A percentile compares a stretch with the other conserved stretches of the same genome.
These are phyloP conservation scores for Trichoderma brevicompactum DNA, from an alignment of 2,329 filamentous ascomycete genomes.

Conservation along the genomic window DNA sequence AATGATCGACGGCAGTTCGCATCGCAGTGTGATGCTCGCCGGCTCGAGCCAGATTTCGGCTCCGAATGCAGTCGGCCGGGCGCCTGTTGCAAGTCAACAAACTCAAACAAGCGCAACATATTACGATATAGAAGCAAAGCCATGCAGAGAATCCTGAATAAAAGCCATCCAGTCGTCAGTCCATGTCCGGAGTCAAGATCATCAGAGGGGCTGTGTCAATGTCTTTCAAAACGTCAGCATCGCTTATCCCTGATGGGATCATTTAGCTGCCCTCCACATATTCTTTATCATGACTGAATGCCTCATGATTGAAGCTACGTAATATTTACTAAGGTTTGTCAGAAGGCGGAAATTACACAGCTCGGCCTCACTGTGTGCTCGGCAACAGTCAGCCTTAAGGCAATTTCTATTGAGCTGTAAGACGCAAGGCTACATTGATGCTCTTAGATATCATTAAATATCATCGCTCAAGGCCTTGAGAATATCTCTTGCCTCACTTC, in stretches of 20 bases:
- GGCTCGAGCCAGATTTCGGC: background rate
- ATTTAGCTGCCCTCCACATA: background rate
- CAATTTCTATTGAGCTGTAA: background rate
- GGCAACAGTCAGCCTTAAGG: background rate
- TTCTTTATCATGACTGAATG: background rate
- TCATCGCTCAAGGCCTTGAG: constrained; percentile 26
- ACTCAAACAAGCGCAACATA: background rate
- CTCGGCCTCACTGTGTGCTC: background rate
- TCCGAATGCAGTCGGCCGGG: background rate
- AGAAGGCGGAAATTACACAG: background rate
- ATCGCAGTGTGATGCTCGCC: background rate
- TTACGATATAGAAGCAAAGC: too few relatives aligned
- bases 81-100: background rate
- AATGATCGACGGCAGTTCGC: background rate
- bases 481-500: constrained; percentile 36
- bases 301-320: background rate
- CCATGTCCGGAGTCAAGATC: background rate
- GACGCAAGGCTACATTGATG: background rate
- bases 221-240: too few relatives aligned
- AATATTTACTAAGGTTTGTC: background rate
- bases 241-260: too few relatives aligned
- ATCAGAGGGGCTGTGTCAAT: too few relatives aligned
- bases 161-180: background rate
- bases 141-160: too few relatives aligned
- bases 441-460: constrained; percentile 9